Conservation (phyloP, 352 stramenopile species). For the Phytophthora pini region DNA sequence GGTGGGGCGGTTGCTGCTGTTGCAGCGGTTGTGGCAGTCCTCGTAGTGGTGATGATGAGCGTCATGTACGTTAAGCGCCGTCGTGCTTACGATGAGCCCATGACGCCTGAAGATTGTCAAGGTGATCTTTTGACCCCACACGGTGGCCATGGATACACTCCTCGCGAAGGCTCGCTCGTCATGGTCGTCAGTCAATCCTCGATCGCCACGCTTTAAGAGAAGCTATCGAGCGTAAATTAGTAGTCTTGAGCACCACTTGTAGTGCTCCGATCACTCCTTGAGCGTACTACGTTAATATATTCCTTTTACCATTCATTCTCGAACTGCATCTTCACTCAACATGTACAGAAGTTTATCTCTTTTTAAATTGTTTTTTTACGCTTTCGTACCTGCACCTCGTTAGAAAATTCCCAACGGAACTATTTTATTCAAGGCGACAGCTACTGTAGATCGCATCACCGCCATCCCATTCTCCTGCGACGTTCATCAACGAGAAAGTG, state of each 20-base stretch:
- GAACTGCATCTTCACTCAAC: no score
- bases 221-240: conserved; percentile 1
- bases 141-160: conserved; percentile 26
- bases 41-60: conserved; percentile 40
- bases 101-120: conserved; percentile 27
- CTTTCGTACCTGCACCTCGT: no score
- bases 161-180: conserved; percentile 37
- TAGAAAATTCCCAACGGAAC: conserved; percentile 23
- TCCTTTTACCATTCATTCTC: conserved; percentile 13
- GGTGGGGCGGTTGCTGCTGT: conserved; percentile 3
- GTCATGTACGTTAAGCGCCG: conserved; percentile 34
- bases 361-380: no score
- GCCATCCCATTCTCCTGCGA: conserved; percentile 12
- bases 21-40: conserved; percentile 23
- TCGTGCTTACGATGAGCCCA: conserved; percentile 27
- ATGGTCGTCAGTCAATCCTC: conserved; percentile 43
- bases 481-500: conserved; percentile 1
- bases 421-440: conserved; percentile 10
- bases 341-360: no score
- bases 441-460: no score
- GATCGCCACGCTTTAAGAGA: conserved; percentile 40
- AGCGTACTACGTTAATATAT: conserved; percentile 33
- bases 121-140: conserved; percentile 24
- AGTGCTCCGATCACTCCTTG: conserved; percentile 22
- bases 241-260: conserved; percentile 14